phyloP scores from a whole-genome alignment of 208 protist genomes.

The Herpetomonas muscarum region DNA sequence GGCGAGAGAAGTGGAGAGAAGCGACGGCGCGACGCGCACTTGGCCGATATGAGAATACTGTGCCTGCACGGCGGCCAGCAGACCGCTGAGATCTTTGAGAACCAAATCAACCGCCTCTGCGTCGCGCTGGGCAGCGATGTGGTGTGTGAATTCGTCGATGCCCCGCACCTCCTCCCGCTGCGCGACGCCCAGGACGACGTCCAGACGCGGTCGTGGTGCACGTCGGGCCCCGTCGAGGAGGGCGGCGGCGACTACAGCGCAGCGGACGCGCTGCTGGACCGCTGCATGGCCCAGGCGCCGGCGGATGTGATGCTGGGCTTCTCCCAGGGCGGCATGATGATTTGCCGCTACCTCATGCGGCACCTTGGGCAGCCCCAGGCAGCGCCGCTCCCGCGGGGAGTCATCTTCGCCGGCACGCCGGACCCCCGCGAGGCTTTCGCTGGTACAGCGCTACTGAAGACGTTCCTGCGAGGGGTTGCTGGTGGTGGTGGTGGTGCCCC shows the following conservation, averaged over 20 bases:
- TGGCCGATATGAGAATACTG: slow-evolving; percentile 42
- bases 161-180: slow-evolving; percentile 44
- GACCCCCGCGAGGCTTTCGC: slow-evolving; percentile 53
- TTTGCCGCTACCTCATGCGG: slow-evolving; percentile 58
- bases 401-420: slow-evolving; percentile 66
- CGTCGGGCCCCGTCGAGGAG: slow-evolving; percentile 5
- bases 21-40: too few species aligned
- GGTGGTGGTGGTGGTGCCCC: background rate
- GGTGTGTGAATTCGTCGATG: slow-evolving; percentile 59
- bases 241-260: slow-evolving; percentile 30
- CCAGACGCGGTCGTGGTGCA: slow-evolving; percentile 61
- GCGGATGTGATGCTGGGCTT: slow-evolving; percentile 77
- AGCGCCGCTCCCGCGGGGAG: slow-evolving; percentile 13
- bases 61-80: slow-evolving; percentile 81
- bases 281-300: slow-evolving; percentile 20
- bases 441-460: slow-evolving; percentile 3
- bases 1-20: too few species aligned
- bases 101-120: slow-evolving; percentile 63
- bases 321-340: slow-evolving; percentile 74
- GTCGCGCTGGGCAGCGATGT: slow-evolving; percentile 31
- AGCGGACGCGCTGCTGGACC: slow-evolving; percentile 41
- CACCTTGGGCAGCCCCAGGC: too few species aligned
- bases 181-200: slow-evolving; percentile 39
- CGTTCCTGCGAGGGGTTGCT: too few species aligned
- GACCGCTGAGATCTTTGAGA: slow-evolving; percentile 78